Percentiles rank a stretch among this genome's conserved stretches.
Evolutionary conservation across 139 green algal species (phyloP).

Genomic region (Diplosphaera chodatii): DNA sequence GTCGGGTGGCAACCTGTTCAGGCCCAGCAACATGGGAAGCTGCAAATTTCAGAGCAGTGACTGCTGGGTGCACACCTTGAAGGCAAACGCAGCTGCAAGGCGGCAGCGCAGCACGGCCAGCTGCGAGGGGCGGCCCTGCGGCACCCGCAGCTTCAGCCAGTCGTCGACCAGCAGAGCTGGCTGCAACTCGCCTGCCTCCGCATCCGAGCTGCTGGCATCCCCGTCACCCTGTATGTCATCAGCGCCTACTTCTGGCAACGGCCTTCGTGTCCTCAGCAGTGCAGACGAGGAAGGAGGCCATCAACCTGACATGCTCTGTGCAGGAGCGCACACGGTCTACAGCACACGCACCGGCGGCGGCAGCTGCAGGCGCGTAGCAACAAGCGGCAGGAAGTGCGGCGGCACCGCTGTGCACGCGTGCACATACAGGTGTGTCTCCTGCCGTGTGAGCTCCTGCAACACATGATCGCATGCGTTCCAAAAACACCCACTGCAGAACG

Average conservation of each 20-base stretch:
- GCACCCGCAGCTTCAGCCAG: slow-evolving; percentile 35
- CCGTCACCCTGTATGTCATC: slow-evolving; percentile 1
- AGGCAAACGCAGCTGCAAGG: slow-evolving; percentile 32
- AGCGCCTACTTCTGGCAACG: no score
- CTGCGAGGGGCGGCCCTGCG: not conserved
- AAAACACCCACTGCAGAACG: no score
- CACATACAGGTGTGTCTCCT: slow-evolving; percentile 39
- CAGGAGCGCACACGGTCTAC: no score
- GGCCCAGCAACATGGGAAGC: no score
- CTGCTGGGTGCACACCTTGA: slow-evolving; percentile 13
- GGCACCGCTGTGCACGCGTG: slow-evolving; percentile 34
- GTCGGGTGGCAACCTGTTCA: no score
- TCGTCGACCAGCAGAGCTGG: slow-evolving; percentile 30
- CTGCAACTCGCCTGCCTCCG: not conserved
- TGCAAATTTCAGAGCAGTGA: no score
- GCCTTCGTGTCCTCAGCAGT: no score
- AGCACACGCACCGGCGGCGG: slow-evolving; percentile 6
- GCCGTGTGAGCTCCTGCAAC: slow-evolving; percentile 53
- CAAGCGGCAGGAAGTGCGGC: slow-evolving; percentile 34
- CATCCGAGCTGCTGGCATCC: not conserved
- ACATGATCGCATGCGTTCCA: no score
- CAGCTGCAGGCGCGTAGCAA: slow-evolving; percentile 26
- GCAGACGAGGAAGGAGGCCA: no score
- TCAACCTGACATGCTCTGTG: no score
- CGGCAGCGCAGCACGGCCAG: slow-evolving; percentile 31